phyloP scores from a whole-genome alignment of 2,329 filamentous ascomycete genomes.

The Pseudocercospora fuligena region DNA sequence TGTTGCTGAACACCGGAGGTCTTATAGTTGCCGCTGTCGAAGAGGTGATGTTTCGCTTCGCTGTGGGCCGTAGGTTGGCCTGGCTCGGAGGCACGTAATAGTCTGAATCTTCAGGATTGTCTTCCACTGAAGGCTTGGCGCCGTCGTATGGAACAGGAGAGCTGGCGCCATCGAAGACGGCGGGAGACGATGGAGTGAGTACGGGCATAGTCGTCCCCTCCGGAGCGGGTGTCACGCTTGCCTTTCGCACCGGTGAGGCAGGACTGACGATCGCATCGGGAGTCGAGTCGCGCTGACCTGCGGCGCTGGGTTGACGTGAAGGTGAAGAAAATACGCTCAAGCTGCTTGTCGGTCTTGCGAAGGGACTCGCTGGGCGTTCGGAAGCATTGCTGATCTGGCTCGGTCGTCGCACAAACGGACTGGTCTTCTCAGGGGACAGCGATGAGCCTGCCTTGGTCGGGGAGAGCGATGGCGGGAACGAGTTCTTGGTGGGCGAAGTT shows the following conservation, averaged over 20 bases:
- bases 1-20: conserved; percentile 28
- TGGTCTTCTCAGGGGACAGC: conserved; percentile 41
- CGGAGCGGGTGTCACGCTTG: conserved; percentile 13
- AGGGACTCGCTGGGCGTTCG: conserved; percentile 42
- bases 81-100: conserved; percentile 35
- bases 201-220: conserved; percentile 16
- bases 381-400: conserved; percentile 39
- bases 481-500: conserved; percentile 46
- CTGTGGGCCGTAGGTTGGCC: conserved; percentile 35
- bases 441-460: conserved; percentile 31
- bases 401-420: conserved; percentile 42
- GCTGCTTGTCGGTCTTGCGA: conserved; percentile 41
- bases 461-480: conserved; percentile 30
- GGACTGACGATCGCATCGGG: conserved; percentile 6
- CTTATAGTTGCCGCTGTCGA: conserved; percentile 39
- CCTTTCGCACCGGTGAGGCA: conserved; percentile 15
- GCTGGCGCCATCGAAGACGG: neutral
- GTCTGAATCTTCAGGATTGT: conserved; percentile 28
- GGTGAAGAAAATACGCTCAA: conserved; percentile 35
- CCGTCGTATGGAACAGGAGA: conserved; percentile 19
- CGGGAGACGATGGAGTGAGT: conserved; percentile 11
- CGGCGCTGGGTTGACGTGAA: conserved; percentile 28
- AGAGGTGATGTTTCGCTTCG: conserved; percentile 41
- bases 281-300: conserved; percentile 23
- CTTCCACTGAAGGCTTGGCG: conserved; percentile 28